Percentiles rank a stretch among this genome's conserved stretches.
Conservation (phyloP, 2,329 filamentous ascomycete species). For the Diaporthe capsici region DNA sequence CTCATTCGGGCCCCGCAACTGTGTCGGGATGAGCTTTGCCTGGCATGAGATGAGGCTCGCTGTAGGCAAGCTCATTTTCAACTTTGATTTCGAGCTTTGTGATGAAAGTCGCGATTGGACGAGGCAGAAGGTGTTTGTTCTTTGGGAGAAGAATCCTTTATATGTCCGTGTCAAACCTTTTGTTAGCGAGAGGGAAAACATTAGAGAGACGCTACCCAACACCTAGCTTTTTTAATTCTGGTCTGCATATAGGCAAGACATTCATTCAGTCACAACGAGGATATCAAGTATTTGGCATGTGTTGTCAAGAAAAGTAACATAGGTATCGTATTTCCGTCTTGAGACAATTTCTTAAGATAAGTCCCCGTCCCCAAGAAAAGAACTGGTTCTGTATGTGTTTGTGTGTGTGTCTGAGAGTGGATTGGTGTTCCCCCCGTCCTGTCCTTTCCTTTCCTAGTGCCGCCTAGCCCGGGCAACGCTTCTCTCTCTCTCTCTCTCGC, state of each 20-base stretch:
- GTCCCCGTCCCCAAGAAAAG: constrained; percentile 8
- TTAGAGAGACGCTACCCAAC: background rate
- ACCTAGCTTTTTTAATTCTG: background rate
- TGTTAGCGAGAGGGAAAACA: background rate
- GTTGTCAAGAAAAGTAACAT: background rate
- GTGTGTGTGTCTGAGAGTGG: background rate
- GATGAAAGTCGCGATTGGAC: constrained; percentile 9
- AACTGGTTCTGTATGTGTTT: constrained; percentile 6
- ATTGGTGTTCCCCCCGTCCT: background rate
- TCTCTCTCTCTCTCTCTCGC: background rate
- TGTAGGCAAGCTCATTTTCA: constrained; percentile 13
- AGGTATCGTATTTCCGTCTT: constrained; percentile 38
- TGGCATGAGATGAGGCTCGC: constrained; percentile 26
- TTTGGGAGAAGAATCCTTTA: constrained; percentile 1
- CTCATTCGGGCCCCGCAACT: constrained; percentile 25
- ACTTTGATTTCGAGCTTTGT: constrained; percentile 23
- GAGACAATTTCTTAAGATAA: constrained; percentile 40
- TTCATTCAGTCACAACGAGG: background rate
- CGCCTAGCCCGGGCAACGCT: constrained; percentile 10
- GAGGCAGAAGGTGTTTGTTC: constrained; percentile 12
- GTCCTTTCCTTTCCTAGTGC: background rate
- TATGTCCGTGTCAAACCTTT: constrained; percentile 4
- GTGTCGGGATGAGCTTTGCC: constrained; percentile 20
- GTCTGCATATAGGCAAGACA: background rate
- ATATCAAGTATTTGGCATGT: background rate